Percentiles rank a stretch among this genome's conserved stretches.
Evolutionary conservation across 345 rosid species (phyloP).

Genomic region (Acer yangbiense): DNA sequence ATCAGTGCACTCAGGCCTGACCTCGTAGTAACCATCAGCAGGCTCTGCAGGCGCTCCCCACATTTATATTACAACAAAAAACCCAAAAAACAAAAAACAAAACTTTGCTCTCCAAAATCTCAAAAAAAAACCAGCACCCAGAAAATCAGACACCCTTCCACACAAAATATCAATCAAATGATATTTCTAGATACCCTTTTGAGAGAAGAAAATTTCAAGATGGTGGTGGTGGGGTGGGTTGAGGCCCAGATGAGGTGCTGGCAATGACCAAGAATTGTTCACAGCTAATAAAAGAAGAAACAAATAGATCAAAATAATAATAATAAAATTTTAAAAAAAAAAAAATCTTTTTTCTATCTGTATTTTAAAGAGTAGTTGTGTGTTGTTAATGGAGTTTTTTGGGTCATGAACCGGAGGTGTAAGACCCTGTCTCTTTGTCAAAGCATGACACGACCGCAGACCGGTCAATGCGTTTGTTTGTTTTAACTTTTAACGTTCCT

Average conservation of each 20-base stretch:
- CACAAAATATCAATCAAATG: constrained; percentile 6
- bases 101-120: background rate
- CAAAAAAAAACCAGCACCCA: constrained; percentile 8
- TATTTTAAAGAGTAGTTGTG: background rate
- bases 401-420: background rate
- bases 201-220: background rate
- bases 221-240: background rate
- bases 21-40: constrained; percentile 88
- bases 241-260: constrained; percentile 10
- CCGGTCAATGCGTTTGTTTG: constrained; percentile 16
- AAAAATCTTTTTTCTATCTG: background rate
- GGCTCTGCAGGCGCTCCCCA: constrained; percentile 69
- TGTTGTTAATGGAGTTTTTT: background rate
- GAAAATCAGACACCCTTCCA: constrained; percentile 7
- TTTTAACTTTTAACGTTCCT: constrained; percentile 4
- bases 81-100: background rate
- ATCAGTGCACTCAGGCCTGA: constrained; percentile 91
- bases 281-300: constrained; percentile 13
- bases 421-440: background rate
- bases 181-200: constrained; percentile 14
- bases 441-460: background rate
- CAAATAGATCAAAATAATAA: background rate
- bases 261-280: background rate
- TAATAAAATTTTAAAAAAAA: too few species aligned
- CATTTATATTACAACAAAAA: constrained; percentile 46